Evolutionary conservation across 352 stramenopile species (phyloP).

Genomic region (Peronospora tabacina): DNA sequence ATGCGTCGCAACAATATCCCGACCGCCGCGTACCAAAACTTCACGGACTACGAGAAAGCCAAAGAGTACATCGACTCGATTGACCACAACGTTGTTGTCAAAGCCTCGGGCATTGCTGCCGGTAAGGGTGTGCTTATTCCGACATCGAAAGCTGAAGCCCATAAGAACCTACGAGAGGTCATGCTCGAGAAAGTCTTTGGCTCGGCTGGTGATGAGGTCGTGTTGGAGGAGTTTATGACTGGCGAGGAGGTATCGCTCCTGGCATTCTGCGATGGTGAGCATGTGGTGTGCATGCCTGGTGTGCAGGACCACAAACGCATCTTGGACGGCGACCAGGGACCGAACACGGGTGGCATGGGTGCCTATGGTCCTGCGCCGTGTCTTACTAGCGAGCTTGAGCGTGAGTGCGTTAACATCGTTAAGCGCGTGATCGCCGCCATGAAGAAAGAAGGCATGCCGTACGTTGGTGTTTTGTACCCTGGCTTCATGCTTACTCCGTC

Average conservation of each 20-base stretch:
- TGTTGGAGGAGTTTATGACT: conserved; percentile 98
- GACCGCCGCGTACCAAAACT: conserved; percentile 96
- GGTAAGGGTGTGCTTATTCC: conserved; percentile 99
- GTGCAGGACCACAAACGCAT: conserved; percentile 99
- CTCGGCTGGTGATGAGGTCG: conserved; percentile 92
- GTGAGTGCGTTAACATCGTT: conserved; percentile 87
- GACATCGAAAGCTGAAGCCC: conserved; percentile 87
- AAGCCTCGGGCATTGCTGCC: conserved; percentile 98
- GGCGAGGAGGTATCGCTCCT: conserved; percentile 97
- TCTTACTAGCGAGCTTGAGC: conserved; percentile 89
- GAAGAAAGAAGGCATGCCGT: conserved; percentile 94
- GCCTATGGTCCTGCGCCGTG: conserved; percentile 96
- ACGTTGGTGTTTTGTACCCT: conserved; percentile 97
- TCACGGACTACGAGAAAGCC: conserved; percentile 89
- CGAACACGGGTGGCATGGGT: conserved; percentile 99
- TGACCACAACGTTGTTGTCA: conserved; percentile 95
- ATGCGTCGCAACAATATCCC: conserved; percentile 96
- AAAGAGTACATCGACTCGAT: conserved; percentile 91
- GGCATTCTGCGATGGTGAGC: conserved; percentile 96
- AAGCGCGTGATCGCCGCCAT: conserved; percentile 70
- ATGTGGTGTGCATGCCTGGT: conserved; percentile 91
- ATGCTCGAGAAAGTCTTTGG: conserved; percentile 97
- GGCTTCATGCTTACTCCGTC: conserved; percentile 95
- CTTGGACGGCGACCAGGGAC: conserved; percentile 93
- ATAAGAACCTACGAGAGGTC: conserved; percentile 92